Evolutionary conservation across 139 green algal species (phyloP), one percentile per base, ranked within the genome.

Genomic region (Gonium pectorale): DNA sequence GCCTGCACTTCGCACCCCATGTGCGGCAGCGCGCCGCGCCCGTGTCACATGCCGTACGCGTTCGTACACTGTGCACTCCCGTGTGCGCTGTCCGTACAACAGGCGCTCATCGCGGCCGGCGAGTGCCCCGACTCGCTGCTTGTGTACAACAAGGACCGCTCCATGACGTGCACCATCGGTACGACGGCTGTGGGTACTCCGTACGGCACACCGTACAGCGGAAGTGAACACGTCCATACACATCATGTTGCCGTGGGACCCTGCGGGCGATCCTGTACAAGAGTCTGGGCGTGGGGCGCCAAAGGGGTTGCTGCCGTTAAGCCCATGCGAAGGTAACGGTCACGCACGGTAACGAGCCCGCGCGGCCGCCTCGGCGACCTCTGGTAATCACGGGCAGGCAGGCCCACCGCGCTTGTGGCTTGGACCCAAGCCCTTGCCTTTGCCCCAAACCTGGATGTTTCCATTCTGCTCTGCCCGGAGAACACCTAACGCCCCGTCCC

Each of bases 131-230:
- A 83, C 31, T 22, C 40, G 1, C 29, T 83, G 77, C 77, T 83
- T 5, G 63, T 44, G 31, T 83, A 83, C 77, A 73, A 83, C 77
- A 5, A 73, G n/a, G 77, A 83, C 77, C 77, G 77, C 43, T 74
- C 77, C 6, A 43, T 83, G 19, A 29, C 66, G 19, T 83, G 60
- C 62, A 0, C 24, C 9, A 54, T 83, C 56, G 77, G 77, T 83
- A 33, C 5, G 75, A 5, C 19, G 17, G 17, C 64, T 49, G 35
- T 46, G n/a, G n/a, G n/a, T n/a, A n/a, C n/a, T n/a, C n/a, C n/a
- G n/a, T n/a, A n/a, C n/a, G n/a, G n/a, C n/a, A n/a, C n/a, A n/a
- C n/a, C n/a, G n/a, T n/a, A n/a, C n/a, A n/a, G n/a, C n/a, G n/a
- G n/a, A n/a, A n/a, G n/a, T n/a, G n/a, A n/a, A n/a, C n/a, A n/a